These are phyloP conservation scores for Aspergillus hortae DNA, from an alignment of 2,329 filamentous ascomycete species.

Conservation along the genomic window DNA sequence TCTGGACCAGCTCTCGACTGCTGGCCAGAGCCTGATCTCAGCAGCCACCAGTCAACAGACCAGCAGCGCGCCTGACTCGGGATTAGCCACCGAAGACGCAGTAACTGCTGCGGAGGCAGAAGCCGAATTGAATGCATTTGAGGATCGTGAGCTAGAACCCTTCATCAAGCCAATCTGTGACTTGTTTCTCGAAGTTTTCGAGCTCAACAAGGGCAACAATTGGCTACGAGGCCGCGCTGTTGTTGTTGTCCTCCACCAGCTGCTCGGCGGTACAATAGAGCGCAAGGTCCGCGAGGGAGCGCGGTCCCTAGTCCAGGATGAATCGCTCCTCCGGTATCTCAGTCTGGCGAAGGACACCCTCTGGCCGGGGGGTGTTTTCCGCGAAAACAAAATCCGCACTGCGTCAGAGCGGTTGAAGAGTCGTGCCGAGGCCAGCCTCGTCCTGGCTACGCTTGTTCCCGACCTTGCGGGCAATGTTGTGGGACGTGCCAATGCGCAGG, in stretches of 20 bases:
- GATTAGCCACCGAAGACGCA: conserved; percentile 45
- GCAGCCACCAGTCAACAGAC: conserved; percentile 54
- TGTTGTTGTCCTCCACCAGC: conserved; percentile 91
- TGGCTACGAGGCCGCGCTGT: conserved; percentile 95
- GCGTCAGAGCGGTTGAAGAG: conserved; percentile 72
- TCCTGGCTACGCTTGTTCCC: conserved; percentile 84
- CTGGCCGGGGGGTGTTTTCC: conserved; percentile 64
- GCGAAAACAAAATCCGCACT: conserved; percentile 56
- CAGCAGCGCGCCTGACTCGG: conserved; percentile 42
- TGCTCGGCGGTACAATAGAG: conserved; percentile 93
- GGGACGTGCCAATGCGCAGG: conserved; percentile 84
- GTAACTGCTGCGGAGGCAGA: conserved; percentile 71
- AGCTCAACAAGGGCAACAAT: conserved; percentile 90
- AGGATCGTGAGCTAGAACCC: conserved; percentile 82
- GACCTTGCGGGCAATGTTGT: conserved; percentile 92
- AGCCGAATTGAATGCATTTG: conserved; percentile 89
- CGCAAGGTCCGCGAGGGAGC: conserved; percentile 87
- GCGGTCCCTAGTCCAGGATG: conserved; percentile 69
- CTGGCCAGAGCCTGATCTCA: conserved; percentile 75
- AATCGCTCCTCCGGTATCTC: conserved; percentile 73
- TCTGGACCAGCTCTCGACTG: conserved; percentile 86
- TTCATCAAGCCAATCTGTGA: conserved; percentile 99
- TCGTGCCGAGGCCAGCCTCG: conserved; percentile 79
- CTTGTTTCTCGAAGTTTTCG: conserved; percentile 92
- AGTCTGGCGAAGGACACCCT: conserved; percentile 68